Conservation (phyloP, 768 basidiomycete species). For the Hypholoma fasciculare region DNA sequence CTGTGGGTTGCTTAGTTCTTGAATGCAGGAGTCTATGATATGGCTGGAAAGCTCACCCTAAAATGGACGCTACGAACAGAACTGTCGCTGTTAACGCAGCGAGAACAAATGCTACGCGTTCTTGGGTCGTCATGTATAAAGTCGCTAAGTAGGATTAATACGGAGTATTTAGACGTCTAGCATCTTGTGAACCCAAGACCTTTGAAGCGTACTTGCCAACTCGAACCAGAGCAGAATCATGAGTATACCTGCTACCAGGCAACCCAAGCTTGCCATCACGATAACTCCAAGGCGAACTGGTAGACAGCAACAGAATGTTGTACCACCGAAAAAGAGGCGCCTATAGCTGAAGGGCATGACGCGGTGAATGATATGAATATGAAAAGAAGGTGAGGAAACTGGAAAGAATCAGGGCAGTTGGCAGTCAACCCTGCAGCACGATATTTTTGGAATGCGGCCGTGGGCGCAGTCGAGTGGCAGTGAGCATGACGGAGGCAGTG, state of each 20-base stretch:
- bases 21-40: background rate
- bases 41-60: slow-evolving; percentile 45
- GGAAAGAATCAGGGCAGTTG: background rate
- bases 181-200: background rate
- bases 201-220: slow-evolving; percentile 41
- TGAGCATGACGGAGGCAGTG: no score
- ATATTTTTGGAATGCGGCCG: background rate
- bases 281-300: slow-evolving; percentile 64
- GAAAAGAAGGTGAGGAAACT: background rate
- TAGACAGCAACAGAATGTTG: slow-evolving; percentile 61
- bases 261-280: slow-evolving; percentile 50
- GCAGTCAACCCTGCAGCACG: background rate
- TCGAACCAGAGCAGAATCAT: slow-evolving; percentile 64
- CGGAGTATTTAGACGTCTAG: slow-evolving; percentile 1
- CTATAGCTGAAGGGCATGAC: slow-evolving; percentile 46
- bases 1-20: slow-evolving; percentile 28
- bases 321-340: slow-evolving; percentile 48
- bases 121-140: slow-evolving; percentile 31
- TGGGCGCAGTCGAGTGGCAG: no score
- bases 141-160: slow-evolving; percentile 25
- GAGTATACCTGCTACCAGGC: slow-evolving; percentile 54
- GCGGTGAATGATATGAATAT: background rate
- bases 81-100: slow-evolving; percentile 54
- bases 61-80: slow-evolving; percentile 50
- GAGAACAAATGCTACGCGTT: slow-evolving; percentile 44